phyloP scores from a whole-genome alignment of 2,329 filamentous ascomycete species.

The Exophiala phaeomuriformis region DNA sequence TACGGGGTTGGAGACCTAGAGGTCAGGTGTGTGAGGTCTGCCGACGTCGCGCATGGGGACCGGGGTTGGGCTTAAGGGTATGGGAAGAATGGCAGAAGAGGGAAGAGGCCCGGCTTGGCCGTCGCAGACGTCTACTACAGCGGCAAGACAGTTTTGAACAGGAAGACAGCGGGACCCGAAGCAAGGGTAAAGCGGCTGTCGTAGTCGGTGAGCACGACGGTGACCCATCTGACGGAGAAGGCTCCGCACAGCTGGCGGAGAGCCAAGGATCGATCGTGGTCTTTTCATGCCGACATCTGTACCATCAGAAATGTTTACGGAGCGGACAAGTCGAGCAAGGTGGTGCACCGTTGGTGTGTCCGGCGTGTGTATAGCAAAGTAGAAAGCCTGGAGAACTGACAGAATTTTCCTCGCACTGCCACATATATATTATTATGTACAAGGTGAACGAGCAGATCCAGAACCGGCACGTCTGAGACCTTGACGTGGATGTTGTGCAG shows the following conservation, averaged over 20 bases:
- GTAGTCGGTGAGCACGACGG: slow-evolving; percentile 2
- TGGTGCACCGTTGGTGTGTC: slow-evolving; percentile 11
- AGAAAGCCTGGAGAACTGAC: neutral
- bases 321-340: slow-evolving; percentile 26
- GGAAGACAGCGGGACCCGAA: slow-evolving; percentile 15
- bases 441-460: no score
- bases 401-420: neutral
- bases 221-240: slow-evolving; percentile 6
- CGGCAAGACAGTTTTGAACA: slow-evolving; percentile 5
- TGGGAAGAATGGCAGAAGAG: slow-evolving; percentile 75
- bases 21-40: slow-evolving; percentile 86
- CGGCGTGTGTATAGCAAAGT: slow-evolving; percentile 17
- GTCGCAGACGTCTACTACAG: slow-evolving; percentile 7
- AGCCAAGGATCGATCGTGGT: slow-evolving; percentile 35
- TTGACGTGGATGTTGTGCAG: no score
- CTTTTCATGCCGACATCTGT: slow-evolving; percentile 45
- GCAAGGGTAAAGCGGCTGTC: slow-evolving; percentile 23
- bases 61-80: slow-evolving; percentile 67
- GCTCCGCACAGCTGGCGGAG: neutral
- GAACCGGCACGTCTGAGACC: no score
- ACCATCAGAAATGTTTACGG: slow-evolving; percentile 41
- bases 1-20: slow-evolving; percentile 80
- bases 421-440: neutral
- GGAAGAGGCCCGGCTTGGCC: slow-evolving; percentile 31
- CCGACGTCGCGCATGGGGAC: slow-evolving; percentile 76